phyloP scores from a whole-genome alignment of 106 monocot genomes.

The Posidonia australis region DNA sequence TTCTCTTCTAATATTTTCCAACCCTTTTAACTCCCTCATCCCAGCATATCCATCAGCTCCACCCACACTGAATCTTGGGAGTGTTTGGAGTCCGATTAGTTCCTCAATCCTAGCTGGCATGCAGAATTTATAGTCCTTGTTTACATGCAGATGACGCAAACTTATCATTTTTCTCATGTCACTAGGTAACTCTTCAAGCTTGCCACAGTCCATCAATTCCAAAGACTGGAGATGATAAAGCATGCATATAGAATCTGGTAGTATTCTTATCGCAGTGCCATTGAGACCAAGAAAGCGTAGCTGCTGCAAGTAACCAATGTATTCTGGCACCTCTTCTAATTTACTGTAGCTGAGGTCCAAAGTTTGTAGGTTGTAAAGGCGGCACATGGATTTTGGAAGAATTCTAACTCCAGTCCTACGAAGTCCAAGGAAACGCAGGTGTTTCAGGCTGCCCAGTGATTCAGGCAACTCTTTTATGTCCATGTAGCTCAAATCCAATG shows the following conservation, averaged over 20 bases:
- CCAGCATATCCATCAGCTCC: background rate
- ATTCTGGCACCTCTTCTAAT: slow-evolving; percentile 5
- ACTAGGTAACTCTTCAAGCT: slow-evolving; percentile 17
- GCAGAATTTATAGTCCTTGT: background rate
- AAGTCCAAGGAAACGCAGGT: too few relatives aligned
- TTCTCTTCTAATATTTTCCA: background rate
- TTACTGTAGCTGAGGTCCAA: slow-evolving; percentile 20
- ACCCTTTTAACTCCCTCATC: background rate
- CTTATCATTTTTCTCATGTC: slow-evolving; percentile 5
- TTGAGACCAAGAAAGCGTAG: too few relatives aligned
- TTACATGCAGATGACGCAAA: background rate
- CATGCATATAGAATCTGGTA: background rate
- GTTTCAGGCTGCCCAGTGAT: too few relatives aligned
- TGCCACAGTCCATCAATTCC: slow-evolving; percentile 10
- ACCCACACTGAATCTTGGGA: background rate
- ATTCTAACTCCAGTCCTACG: too few relatives aligned
- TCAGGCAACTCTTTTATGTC: too few relatives aligned
- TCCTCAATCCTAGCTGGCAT: background rate
- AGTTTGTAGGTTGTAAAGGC: background rate
- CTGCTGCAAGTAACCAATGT: background rate
- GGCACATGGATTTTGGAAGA: too few relatives aligned
- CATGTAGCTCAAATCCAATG: slow-evolving; percentile 15
- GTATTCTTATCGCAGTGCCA: too few relatives aligned
- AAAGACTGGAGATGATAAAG: slow-evolving; percentile 21
- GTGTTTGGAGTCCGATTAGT: background rate